Percentiles rank a stretch among this genome's conserved stretches.
Evolutionary conservation across 352 stramenopile genomes (phyloP).

Genomic region (Globisporangium apiculatum): DNA sequence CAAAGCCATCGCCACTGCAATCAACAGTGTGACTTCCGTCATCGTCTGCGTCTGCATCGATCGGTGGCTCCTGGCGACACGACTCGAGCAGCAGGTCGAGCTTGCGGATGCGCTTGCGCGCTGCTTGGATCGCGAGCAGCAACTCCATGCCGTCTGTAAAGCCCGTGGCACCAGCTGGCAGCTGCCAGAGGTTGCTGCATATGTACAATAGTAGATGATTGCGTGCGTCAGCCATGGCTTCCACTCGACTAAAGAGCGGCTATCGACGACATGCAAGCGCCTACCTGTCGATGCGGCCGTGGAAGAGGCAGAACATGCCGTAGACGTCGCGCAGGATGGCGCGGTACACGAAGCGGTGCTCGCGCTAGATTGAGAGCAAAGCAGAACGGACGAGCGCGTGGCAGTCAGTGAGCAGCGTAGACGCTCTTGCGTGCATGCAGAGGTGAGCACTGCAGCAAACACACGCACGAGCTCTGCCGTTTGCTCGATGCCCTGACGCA

Average conservation of each 20-base stretch:
- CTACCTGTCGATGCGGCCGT: slow-evolving; percentile 42
- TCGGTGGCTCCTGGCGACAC: slow-evolving; percentile 5
- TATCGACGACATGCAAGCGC: not conserved
- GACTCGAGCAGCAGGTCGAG: slow-evolving; percentile 24
- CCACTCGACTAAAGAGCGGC: too few species aligned
- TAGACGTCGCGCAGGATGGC: slow-evolving; percentile 38
- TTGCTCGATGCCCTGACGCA: slow-evolving; percentile 18
- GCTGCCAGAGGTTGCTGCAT: slow-evolving; percentile 15
- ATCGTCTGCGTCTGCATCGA: too few species aligned
- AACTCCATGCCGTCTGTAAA: slow-evolving; percentile 44
- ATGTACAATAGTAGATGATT: not conserved
- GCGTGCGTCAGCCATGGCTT: too few species aligned
- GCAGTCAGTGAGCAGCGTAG: not conserved
- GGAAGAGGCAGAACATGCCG: slow-evolving; percentile 44
- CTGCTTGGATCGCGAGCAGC: slow-evolving; percentile 25
- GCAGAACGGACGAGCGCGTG: not conserved
- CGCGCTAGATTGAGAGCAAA: slow-evolving; percentile 14
- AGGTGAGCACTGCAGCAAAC: not conserved
- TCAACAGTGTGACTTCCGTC: not conserved
- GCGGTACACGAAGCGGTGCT: slow-evolving; percentile 28
- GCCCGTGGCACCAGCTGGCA: not conserved
- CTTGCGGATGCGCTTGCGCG: slow-evolving; percentile 41
- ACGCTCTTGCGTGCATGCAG: not conserved
- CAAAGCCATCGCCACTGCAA: not conserved
- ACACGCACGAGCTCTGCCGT: slow-evolving; percentile 25